A percentile compares a stretch with the other conserved stretches of the same genome.
These are phyloP conservation scores for Zygosaccharomyces rouxii DNA, from an alignment of 805 yeast species.

Conservation along the genomic window DNA sequence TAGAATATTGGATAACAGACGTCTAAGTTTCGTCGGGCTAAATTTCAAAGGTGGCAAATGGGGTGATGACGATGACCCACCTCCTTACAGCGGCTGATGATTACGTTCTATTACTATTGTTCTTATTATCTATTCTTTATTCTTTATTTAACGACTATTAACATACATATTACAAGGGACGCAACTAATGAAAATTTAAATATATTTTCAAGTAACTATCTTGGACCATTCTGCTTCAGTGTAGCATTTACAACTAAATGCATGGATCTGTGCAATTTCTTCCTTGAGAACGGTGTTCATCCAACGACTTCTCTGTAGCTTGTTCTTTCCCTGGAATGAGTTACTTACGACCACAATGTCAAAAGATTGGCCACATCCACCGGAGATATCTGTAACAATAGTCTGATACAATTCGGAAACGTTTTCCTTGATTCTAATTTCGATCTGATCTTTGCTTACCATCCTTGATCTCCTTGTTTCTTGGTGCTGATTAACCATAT, in stretches of 20 bases:
- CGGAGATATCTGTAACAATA: constrained; percentile 45
- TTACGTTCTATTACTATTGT: constrained; percentile 3
- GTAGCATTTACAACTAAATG: constrained; percentile 88
- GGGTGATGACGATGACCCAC: constrained; percentile 33
- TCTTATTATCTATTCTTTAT: constrained; percentile 1
- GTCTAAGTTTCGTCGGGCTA: constrained; percentile 24
- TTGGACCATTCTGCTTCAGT: constrained; percentile 84
- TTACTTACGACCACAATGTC: constrained; percentile 81
- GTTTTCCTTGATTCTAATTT: constrained; percentile 23
- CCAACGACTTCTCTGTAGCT: constrained; percentile 77
- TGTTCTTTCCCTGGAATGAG: constrained; percentile 73
- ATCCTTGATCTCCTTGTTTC: not conserved
- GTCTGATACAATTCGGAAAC: constrained; percentile 31
- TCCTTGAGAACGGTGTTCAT: constrained; percentile 76
- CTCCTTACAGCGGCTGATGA: constrained; percentile 22
- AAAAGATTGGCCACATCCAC: constrained; percentile 98
- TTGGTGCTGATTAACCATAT: not conserved
- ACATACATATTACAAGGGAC: constrained; percentile 1
- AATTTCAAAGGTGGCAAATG: constrained; percentile 20
- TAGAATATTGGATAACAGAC: constrained; percentile 21
- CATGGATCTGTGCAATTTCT: constrained; percentile 86
- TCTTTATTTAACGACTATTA: constrained; percentile 2
- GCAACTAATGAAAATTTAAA: not conserved
- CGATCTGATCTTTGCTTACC: constrained; percentile 21
- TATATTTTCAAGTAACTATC: constrained; percentile 20